A percentile compares a stretch with the other conserved stretches of the same genome.
phyloP scores from a whole-genome alignment of 495 filamentous ascomycete genomes.

The Talaromyces liani region DNA sequence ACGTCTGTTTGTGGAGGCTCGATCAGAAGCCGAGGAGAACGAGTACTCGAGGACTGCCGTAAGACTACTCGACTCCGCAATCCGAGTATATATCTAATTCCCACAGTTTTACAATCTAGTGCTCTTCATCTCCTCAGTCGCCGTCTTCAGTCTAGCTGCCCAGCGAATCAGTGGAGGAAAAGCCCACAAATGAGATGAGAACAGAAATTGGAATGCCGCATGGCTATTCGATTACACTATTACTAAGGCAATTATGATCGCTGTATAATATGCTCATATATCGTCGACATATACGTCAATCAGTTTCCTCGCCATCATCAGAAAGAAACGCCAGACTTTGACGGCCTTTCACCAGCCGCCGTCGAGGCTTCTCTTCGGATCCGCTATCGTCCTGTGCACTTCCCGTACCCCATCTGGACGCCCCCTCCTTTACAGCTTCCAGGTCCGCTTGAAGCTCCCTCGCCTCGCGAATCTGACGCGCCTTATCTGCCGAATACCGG shows the following conservation, averaged over 20 bases:
- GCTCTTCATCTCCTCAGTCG: constrained; percentile 59
- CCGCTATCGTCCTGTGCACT: constrained; percentile 38
- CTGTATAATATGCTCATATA: constrained; percentile 46
- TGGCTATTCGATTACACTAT: constrained; percentile 64
- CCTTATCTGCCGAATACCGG: constrained; percentile 75
- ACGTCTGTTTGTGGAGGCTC: constrained; percentile 90
- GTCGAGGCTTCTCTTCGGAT: constrained; percentile 21
- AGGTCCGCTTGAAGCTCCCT: constrained; percentile 77
- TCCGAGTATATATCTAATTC: neutral
- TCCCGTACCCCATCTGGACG: constrained; percentile 62
- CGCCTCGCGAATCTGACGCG: constrained; percentile 74
- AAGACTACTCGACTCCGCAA: constrained; percentile 21
- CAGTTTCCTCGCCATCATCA: constrained; percentile 46
- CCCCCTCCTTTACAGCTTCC: constrained; percentile 71
- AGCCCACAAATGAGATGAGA: neutral
- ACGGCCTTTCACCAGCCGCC: constrained; percentile 34
- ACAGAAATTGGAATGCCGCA: neutral
- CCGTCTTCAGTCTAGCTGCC: neutral
- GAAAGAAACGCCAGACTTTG: constrained; percentile 48
- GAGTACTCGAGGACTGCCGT: constrained; percentile 91
- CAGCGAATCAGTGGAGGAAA: neutral
- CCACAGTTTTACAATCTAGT: constrained; percentile 93
- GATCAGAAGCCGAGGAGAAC: constrained; percentile 89
- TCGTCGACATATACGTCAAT: constrained; percentile 24
- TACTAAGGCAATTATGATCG: constrained; percentile 71